Conservation (phyloP, 2,329 filamentous ascomycete species). For the Bipolaris cookei region DNA sequence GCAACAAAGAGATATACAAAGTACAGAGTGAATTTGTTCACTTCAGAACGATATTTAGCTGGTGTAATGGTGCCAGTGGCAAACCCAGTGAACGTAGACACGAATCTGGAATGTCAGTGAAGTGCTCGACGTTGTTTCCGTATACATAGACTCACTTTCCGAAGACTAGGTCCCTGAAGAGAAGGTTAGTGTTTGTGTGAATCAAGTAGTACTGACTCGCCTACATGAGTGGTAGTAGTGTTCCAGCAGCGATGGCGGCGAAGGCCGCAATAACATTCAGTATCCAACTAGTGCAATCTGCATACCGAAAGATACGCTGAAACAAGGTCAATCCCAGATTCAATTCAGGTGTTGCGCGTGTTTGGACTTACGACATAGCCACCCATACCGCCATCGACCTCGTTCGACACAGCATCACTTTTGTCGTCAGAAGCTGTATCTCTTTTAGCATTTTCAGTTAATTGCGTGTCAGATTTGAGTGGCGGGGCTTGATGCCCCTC, state of each 20-base stretch:
- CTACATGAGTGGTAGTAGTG: slow-evolving; percentile 56
- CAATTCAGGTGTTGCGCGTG: not conserved
- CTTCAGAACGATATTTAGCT: slow-evolving; percentile 48
- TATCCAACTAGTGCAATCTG: slow-evolving; percentile 41
- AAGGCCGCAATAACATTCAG: slow-evolving; percentile 41
- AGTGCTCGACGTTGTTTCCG: no score
- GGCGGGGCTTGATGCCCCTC: slow-evolving; percentile 12
- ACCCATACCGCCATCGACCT: slow-evolving; percentile 26
- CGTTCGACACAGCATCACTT: not conserved
- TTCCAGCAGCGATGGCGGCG: slow-evolving; percentile 53
- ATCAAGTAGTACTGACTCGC: not conserved
- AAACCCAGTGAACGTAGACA: slow-evolving; percentile 56
- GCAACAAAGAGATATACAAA: slow-evolving; percentile 74
- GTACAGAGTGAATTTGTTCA: slow-evolving; percentile 60
- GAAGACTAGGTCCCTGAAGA: slow-evolving; percentile 54
- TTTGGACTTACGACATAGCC: slow-evolving; percentile 33
- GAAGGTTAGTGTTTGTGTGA: not conserved
- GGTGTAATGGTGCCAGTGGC: slow-evolving; percentile 40
- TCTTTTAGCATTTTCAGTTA: slow-evolving; percentile 13
- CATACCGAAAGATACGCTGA: slow-evolving; percentile 46
- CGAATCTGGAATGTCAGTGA: slow-evolving; percentile 38
- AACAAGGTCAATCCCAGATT: not conserved
- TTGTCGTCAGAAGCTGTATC: not conserved
- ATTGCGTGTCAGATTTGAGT: slow-evolving; percentile 1
- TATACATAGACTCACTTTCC: slow-evolving; percentile 42